Evolutionary conservation across 2,329 filamentous ascomycete species (phyloP).

Genomic region (Aureobasidium sp.): DNA sequence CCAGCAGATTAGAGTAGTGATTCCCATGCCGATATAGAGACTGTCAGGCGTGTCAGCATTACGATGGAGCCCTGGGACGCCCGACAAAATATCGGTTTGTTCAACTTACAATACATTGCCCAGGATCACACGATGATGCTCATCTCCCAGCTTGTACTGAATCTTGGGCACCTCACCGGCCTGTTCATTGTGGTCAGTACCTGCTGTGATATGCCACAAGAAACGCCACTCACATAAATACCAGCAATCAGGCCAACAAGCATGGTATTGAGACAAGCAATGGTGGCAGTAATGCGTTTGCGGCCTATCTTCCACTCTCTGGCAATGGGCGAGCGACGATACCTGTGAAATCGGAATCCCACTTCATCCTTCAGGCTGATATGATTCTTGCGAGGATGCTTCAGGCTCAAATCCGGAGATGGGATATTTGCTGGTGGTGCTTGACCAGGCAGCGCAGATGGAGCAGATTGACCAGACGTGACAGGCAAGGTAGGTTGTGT

Average conservation of each 20-base stretch:
- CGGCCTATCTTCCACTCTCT: conserved; percentile 62
- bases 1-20: conserved; percentile 66
- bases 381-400: conserved; percentile 29
- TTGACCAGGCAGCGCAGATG: not conserved
- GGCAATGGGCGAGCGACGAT: conserved; percentile 58
- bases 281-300: conserved; percentile 61
- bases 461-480: not conserved
- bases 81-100: too few relatives aligned
- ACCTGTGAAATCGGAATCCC: conserved; percentile 35
- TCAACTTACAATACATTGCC: conserved; percentile 58
- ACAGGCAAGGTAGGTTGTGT: not conserved
- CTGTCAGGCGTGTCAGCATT: conserved; percentile 20
- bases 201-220: not conserved
- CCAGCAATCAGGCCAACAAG: conserved; percentile 64
- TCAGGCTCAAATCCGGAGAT: conserved; percentile 22
- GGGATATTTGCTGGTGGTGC: not conserved
- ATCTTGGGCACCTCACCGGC: conserved; percentile 72
- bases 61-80: too few relatives aligned
- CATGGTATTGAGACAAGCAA: conserved; percentile 67
- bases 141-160: conserved; percentile 67
- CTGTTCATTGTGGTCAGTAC: conserved; percentile 20
- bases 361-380: conserved; percentile 30
- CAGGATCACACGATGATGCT: conserved; percentile 59
- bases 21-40: conserved; percentile 62
- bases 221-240: conserved; percentile 51